These are phyloP conservation scores for Gillenia trifoliata DNA, from an alignment of 306 rosid species.

Conservation along the genomic window DNA sequence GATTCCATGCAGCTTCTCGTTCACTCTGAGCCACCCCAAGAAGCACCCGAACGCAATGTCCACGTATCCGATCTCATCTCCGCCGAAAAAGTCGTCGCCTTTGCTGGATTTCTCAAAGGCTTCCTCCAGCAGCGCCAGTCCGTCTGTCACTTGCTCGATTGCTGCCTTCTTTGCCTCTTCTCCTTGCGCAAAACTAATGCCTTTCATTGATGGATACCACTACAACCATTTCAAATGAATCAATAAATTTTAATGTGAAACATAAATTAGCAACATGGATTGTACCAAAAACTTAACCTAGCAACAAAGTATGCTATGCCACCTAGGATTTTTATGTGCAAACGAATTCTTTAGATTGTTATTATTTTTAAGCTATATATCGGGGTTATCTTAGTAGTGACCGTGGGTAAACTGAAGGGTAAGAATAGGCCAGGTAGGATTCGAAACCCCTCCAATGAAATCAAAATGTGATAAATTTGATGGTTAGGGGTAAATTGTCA, in stretches of 20 bases:
- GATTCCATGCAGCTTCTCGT: constrained; percentile 23
- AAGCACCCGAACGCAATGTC: constrained; percentile 55
- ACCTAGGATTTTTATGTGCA: too few species aligned
- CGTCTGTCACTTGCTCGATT: constrained; percentile 27
- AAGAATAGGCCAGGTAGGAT: too few species aligned
- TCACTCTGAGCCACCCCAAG: constrained; percentile 47
- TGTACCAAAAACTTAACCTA: too few species aligned
- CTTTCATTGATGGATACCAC: constrained; percentile 45
- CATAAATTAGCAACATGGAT: background rate
- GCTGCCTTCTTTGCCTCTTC: constrained; percentile 39
- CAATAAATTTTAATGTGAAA: background rate
- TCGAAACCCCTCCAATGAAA: too few species aligned
- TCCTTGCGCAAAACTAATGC: constrained; percentile 21
- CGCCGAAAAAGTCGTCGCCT: constrained; percentile 51
- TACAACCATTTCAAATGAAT: constrained; percentile 9
- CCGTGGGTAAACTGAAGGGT: too few species aligned
- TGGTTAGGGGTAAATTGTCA: too few species aligned
- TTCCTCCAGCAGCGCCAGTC: constrained; percentile 32
- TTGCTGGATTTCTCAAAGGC: constrained; percentile 35
- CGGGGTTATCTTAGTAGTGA: too few species aligned
- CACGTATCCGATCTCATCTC: constrained; percentile 44
- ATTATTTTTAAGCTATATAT: too few species aligned
- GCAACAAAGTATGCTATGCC: too few species aligned
- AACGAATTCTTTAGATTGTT: too few species aligned
- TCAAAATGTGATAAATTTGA: too few species aligned